Conservation (phyloP, 2,329 filamentous ascomycete genomes). For the Aciculosporium take region DNA sequence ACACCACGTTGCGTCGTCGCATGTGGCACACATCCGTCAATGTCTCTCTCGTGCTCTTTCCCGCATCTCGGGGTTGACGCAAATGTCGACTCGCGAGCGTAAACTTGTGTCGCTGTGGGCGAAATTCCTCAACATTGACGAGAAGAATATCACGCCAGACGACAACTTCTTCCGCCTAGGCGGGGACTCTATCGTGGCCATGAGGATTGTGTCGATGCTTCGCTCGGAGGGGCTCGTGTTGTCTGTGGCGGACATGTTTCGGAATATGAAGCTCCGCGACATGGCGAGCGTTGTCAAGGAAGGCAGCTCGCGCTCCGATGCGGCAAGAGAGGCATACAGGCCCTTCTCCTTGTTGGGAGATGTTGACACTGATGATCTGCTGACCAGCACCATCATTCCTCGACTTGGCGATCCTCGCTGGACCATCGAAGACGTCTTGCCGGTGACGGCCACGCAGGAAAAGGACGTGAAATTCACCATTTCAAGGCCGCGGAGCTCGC, state of each 20-base stretch:
- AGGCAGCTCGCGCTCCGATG: background rate
- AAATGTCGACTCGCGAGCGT: background rate
- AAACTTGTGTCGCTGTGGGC: conserved; percentile 34
- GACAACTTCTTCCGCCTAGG: conserved; percentile 48
- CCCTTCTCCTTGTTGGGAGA: conserved; percentile 33
- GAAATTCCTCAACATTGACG: conserved; percentile 26
- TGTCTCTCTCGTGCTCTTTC: background rate
- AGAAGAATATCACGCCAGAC: conserved; percentile 35
- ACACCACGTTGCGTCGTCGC: background rate
- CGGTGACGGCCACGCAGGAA: conserved; percentile 43
- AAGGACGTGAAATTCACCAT: conserved; percentile 45
- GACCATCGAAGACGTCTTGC: conserved; percentile 41
- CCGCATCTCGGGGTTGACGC: background rate
- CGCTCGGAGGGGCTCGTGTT: conserved; percentile 32
- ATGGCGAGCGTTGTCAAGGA: conserved; percentile 35
- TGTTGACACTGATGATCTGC: conserved; percentile 26
- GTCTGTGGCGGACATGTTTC: conserved; percentile 42
- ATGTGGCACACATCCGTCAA: background rate
- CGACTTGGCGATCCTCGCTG: conserved; percentile 36
- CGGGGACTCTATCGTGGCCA: conserved; percentile 45
- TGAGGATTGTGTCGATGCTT: conserved; percentile 45
- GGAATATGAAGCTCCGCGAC: conserved; percentile 31
- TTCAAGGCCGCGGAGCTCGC: conserved; percentile 42
- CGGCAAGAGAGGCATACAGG: background rate
- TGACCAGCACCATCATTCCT: conserved; percentile 33